Evolutionary conservation across 352 stramenopile genomes (phyloP), one percentile per base, ranked within the genome.

Genomic region (Phytophthora europaea): DNA sequence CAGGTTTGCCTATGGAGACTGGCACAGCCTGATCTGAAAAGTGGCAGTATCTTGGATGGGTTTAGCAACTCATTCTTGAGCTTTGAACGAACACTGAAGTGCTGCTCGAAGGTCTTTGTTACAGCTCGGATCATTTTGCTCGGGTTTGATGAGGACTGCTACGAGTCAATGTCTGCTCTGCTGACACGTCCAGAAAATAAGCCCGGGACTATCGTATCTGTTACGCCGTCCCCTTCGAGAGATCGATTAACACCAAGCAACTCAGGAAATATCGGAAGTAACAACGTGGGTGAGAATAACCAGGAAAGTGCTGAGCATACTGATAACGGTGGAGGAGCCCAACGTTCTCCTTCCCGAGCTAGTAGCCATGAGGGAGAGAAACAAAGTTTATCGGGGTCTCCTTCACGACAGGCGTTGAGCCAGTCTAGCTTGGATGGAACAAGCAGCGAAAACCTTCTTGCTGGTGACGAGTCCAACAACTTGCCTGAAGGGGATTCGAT

Each of bases 41-140:
- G 61, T 18, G 92, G 92, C 20, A 75, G 82, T 18, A 82, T 98
- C 0, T 60, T 98, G 40, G 92, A 98, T 63, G 82, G 85, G 0
- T 88, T 94, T 50, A 75, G 91, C 15, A 96, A 87, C 33, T 65
- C 75, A 2, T 91, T 90, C 45, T 48, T 90, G 6, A 57, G 62
- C 16, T 52, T 87, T 7, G 75, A 87, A 23, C 70, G 74, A 50
- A 81, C 74, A 4, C 18, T 93, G 9, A 57, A 63, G 34, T 78
- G 76, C 13, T 92, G 85, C 55, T 72, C 67, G 0, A 80, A 75
- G 20, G 69, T 79, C 0, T 72, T 95, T 38, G 23, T 55, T 6
- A 68, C 66, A 9, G 74, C 80, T n/a, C 84, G 88, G 3, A 64
- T 95, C 5, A 65, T 95, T 15, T 67, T 89, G 40, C 61, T 95